These are phyloP conservation scores for Podospora sp. DNA, from an alignment of 495 filamentous ascomycete genomes.

Conservation along the genomic window DNA sequence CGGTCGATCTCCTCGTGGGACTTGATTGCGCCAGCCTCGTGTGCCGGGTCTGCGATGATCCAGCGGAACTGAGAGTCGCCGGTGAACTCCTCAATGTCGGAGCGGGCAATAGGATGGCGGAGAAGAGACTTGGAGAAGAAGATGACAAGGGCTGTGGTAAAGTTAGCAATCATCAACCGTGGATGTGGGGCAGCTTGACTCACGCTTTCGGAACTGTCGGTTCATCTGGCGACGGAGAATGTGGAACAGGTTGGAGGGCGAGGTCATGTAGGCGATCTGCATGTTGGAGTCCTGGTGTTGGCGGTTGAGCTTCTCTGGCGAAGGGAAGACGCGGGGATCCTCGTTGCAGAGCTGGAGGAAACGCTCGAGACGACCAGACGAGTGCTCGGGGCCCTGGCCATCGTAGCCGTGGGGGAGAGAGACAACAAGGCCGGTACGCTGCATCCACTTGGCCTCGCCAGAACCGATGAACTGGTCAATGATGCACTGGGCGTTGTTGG, in stretches of 20 bases:
- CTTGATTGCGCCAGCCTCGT: conserved; percentile 70
- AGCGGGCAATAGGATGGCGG: conserved; percentile 88
- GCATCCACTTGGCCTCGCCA: conserved; percentile 97
- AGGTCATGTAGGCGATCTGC: conserved; percentile 95
- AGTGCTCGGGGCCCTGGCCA: conserved; percentile 97
- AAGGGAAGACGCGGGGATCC: conserved; percentile 90
- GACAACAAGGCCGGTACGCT: conserved; percentile 91
- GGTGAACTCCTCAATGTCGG: conserved; percentile 83
- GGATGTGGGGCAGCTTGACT: conserved; percentile 39
- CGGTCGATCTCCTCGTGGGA: conserved; percentile 87
- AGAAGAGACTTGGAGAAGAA: conserved; percentile 98
- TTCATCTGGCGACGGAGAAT: conserved; percentile 96
- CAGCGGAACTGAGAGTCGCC: conserved; percentile 92
- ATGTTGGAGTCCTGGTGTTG: conserved; percentile 99
- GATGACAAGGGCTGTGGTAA: conserved; percentile 72
- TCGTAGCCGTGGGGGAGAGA: conserved; percentile 97
- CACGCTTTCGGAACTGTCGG: conserved; percentile 98
- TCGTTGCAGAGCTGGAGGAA: conserved; percentile 98
- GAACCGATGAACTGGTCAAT: conserved; percentile 99
- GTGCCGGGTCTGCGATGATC: conserved; percentile 88
- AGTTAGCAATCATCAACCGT: conserved; percentile 40
- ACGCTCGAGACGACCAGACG: conserved; percentile 94
- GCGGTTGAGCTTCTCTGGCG: conserved; percentile 83
- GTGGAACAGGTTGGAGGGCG: conserved; percentile 93
- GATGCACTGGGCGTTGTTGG: conserved; percentile 98